A percentile compares a stretch with the other conserved stretches of the same genome.
These are phyloP conservation scores for Auricularia sp. DNA, from an alignment of 768 basidiomycete species.

Conservation along the genomic window DNA sequence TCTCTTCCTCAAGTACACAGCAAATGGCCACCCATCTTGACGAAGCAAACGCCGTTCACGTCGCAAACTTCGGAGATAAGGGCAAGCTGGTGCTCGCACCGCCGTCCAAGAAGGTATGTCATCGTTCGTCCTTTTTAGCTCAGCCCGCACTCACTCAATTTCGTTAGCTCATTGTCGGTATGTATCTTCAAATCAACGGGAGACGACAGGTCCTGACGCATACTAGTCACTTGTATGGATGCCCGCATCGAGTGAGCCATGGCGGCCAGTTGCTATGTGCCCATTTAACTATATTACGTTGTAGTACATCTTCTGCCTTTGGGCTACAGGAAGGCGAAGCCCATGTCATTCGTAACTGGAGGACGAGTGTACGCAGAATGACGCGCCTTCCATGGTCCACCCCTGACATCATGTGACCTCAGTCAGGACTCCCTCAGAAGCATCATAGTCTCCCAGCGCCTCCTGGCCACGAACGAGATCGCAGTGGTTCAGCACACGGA, in stretches of 20 bases:
- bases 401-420: neutral
- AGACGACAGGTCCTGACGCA: neutral
- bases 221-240: constrained; percentile 55
- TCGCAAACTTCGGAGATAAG: neutral
- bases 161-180: neutral
- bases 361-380: constrained; percentile 41
- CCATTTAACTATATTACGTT: constrained; percentile 3
- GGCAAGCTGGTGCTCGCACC: neutral
- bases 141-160: neutral
- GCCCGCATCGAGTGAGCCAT: constrained; percentile 49
- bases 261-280: neutral
- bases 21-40: neutral
- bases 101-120: neutral
- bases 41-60: neutral
- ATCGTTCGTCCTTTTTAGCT: neutral
- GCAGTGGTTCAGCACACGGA: constrained; percentile 61
- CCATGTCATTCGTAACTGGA: constrained; percentile 67
- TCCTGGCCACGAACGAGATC: constrained; percentile 59
- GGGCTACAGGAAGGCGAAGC: constrained; percentile 59
- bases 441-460: constrained; percentile 61
- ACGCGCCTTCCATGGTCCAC: neutral
- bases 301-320: constrained; percentile 46
- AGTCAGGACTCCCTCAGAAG: constrained; percentile 57
- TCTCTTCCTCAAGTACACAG: neutral
- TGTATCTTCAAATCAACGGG: neutral